These are phyloP conservation scores for Daedalea quercina DNA, from an alignment of 768 basidiomycete species.

Conservation along the genomic window DNA sequence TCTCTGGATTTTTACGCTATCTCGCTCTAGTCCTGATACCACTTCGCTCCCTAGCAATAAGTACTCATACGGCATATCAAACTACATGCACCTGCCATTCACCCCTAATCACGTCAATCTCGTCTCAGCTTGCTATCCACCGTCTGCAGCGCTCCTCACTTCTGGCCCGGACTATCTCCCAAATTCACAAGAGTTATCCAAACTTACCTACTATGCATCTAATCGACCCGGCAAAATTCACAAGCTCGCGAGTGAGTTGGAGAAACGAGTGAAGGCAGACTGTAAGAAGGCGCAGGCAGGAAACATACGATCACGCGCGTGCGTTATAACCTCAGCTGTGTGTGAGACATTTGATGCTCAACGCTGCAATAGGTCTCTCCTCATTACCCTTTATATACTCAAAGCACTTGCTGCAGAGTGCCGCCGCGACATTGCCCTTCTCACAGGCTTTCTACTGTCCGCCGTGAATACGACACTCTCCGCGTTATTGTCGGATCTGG, in stretches of 20 bases:
- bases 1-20: not conserved
- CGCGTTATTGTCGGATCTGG: conserved; percentile 57
- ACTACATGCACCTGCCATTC: conserved; percentile 62
- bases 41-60: not conserved
- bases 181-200: conserved; percentile 79
- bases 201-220: conserved; percentile 80
- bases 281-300: conserved; percentile 64
- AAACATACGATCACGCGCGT: conserved; percentile 78
- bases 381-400: conserved; percentile 80
- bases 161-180: conserved; percentile 74
- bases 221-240: conserved; percentile 77
- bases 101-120: conserved; percentile 81
- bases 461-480: conserved; percentile 54
- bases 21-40: not conserved
- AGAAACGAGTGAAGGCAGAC: conserved; percentile 64
- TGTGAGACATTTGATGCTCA: conserved; percentile 1
- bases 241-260: conserved; percentile 70
- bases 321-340: conserved; percentile 25
- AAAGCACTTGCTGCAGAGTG: conserved; percentile 83
- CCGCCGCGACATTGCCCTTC: conserved; percentile 69
- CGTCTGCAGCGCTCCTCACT: conserved; percentile 63
- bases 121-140: conserved; percentile 82
- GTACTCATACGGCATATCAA: not conserved
- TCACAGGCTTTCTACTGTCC: conserved; percentile 63
- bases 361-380: conserved; percentile 46